Evolutionary conservation across 2,329 filamentous ascomycete species (phyloP).

Genomic region (Aspergillus awamori): DNA sequence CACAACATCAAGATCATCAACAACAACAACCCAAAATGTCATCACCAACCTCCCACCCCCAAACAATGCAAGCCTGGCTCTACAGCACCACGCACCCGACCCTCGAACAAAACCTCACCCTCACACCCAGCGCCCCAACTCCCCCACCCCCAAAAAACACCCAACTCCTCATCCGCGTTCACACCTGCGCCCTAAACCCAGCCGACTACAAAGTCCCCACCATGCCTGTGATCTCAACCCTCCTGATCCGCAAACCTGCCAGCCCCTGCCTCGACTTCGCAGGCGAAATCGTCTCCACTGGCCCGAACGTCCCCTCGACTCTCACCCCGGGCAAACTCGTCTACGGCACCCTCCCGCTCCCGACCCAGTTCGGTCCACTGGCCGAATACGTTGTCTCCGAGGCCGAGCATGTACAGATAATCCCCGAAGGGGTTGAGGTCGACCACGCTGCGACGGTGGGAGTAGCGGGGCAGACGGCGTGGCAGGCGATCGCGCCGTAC

Average conservation of each 20-base stretch:
- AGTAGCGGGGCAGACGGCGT: slow-evolving; percentile 53
- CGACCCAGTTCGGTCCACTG: slow-evolving; percentile 46
- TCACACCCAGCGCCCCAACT: slow-evolving; percentile 47
- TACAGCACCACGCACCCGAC: slow-evolving; percentile 51
- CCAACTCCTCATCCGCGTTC: slow-evolving; percentile 60
- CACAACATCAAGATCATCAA: neutral
- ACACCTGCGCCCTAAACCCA: slow-evolving; percentile 60
- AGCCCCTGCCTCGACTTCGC: slow-evolving; percentile 57
- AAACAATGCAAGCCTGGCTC: slow-evolving; percentile 62
- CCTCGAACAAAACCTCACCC: slow-evolving; percentile 58
- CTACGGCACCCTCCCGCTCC: slow-evolving; percentile 44
- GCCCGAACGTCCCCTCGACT: slow-evolving; percentile 26
- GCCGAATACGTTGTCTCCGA: slow-evolving; percentile 47
- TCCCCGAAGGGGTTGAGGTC: slow-evolving; percentile 50
- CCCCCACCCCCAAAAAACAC: slow-evolving; percentile 45
- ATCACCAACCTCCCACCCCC: neutral
- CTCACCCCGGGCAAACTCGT: slow-evolving; percentile 49
- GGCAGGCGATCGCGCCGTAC: slow-evolving; percentile 52
- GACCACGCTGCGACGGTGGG: slow-evolving; percentile 50
- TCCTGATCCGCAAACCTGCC: slow-evolving; percentile 47
- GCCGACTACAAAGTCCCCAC: slow-evolving; percentile 67
- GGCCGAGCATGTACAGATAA: slow-evolving; percentile 34
- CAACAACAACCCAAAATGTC: neutral
- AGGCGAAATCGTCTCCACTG: slow-evolving; percentile 47
- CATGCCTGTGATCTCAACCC: slow-evolving; percentile 45